Percentiles rank a stretch among this genome's conserved stretches.
These are phyloP conservation scores for Tolypocladium ovalisporum DNA, from an alignment of 2,329 filamentous ascomycete species.

Conservation along the genomic window DNA sequence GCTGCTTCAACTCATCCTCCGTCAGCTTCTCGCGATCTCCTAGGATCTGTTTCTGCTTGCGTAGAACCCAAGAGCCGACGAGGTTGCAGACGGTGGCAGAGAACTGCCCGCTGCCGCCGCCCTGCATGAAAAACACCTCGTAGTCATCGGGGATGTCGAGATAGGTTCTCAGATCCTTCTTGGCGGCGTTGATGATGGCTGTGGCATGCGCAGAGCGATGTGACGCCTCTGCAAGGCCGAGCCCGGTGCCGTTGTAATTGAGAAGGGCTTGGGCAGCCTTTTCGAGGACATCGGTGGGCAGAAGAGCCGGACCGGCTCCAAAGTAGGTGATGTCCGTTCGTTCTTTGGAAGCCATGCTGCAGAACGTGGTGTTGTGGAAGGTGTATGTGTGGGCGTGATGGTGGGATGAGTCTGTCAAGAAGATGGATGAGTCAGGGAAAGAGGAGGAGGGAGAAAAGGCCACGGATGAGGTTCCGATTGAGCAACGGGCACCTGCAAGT, in stretches of 20 bases:
- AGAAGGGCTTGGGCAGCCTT: not conserved
- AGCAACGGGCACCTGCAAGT: not conserved
- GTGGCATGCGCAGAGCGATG: not conserved
- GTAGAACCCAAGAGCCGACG: constrained; percentile 70
- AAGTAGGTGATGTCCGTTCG: constrained; percentile 12
- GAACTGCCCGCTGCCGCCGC: constrained; percentile 78
- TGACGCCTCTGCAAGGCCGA: not conserved
- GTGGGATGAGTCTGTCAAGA: not conserved
- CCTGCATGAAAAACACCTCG: constrained; percentile 81
- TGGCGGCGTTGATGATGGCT: constrained; percentile 64
- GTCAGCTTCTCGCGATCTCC: no score
- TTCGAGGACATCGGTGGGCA: not conserved
- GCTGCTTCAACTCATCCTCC: no score
- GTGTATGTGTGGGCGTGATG: no score
- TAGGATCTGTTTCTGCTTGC: constrained; percentile 41
- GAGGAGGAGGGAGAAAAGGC: not conserved
- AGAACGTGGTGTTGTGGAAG: no score
- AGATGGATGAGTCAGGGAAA: not conserved
- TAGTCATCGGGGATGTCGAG: constrained; percentile 80
- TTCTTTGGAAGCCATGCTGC: constrained; percentile 14
- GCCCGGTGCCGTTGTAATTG: not conserved
- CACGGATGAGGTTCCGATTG: not conserved
- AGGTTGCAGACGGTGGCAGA: constrained; percentile 76
- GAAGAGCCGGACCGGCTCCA: not conserved
- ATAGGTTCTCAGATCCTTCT: constrained; percentile 59